Percentiles rank a stretch among this genome's conserved stretches.
These are phyloP conservation scores for Aspergillus novofumigatus DNA, from an alignment of 2,329 filamentous ascomycete species.

Conservation along the genomic window DNA sequence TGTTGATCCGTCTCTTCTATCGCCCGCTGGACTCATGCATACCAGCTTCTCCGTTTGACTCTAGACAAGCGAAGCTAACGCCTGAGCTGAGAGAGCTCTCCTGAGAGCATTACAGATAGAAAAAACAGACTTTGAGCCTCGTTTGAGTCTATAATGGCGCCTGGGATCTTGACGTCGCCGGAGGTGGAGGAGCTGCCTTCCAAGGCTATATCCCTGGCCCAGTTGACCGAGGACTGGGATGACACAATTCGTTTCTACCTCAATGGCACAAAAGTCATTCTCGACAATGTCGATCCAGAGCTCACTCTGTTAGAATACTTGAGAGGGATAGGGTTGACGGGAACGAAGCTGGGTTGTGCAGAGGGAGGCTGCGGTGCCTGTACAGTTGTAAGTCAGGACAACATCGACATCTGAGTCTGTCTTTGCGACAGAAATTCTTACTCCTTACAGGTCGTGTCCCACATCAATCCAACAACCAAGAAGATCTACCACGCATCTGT, in stretches of 20 bases:
- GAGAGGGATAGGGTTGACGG: slow-evolving; percentile 85
- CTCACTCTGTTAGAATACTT: slow-evolving; percentile 90
- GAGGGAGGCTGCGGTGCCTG: slow-evolving; percentile 89
- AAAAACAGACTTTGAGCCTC: background rate
- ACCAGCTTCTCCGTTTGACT: background rate
- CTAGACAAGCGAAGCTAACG: background rate
- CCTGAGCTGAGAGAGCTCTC: background rate
- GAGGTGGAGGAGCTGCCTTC: slow-evolving; percentile 43
- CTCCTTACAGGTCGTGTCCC: slow-evolving; percentile 65
- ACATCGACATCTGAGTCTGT: no score
- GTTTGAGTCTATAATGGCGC: slow-evolving; percentile 48
- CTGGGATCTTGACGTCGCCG: slow-evolving; percentile 49
- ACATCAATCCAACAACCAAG: slow-evolving; percentile 87
- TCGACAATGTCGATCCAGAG: slow-evolving; percentile 87
- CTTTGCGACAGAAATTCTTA: slow-evolving; percentile 13
- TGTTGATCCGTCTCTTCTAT: background rate
- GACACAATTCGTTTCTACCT: slow-evolving; percentile 90
- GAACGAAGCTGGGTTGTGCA: slow-evolving; percentile 93
- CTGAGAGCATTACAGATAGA: background rate
- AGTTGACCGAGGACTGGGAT: slow-evolving; percentile 72
- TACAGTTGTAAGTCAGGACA: slow-evolving; percentile 16
- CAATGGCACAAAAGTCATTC: slow-evolving; percentile 82
- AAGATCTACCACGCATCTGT: slow-evolving; percentile 94
- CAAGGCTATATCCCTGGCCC: slow-evolving; percentile 47
- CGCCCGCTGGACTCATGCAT: background rate